Evolutionary conservation across 345 rosid species (phyloP).

Genomic region (Corchorus capsularis): DNA sequence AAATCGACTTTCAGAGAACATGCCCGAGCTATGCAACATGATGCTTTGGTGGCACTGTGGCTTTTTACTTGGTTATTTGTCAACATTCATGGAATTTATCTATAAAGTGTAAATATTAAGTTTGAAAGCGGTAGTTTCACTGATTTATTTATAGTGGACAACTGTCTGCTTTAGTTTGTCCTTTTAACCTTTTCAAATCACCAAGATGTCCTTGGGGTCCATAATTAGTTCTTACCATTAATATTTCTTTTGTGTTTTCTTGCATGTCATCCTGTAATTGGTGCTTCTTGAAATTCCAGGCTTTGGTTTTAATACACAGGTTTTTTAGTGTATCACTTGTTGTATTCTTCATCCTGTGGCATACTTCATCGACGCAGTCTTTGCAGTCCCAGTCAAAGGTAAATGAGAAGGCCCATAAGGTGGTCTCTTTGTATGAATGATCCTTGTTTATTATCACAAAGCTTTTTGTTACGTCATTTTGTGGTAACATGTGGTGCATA

Average conservation of each 20-base stretch:
- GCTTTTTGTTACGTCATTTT: background rate
- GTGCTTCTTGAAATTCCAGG: constrained; percentile 70
- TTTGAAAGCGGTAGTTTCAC: background rate
- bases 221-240: constrained; percentile 1
- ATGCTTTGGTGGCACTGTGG: background rate
- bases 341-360: constrained; percentile 78
- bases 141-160: background rate
- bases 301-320: constrained; percentile 87
- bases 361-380: constrained; percentile 53
- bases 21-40: background rate
- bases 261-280: constrained; percentile 27
- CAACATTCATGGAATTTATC: background rate
- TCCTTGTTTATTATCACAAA: background rate
- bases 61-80: no score
- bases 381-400: constrained; percentile 54
- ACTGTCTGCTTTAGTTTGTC: background rate
- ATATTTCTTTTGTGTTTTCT: background rate
- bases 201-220: background rate
- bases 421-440: background rate
- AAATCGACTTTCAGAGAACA: background rate
- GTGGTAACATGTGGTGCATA: constrained; percentile 7
- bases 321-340: constrained; percentile 85
- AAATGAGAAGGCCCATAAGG: constrained; percentile 10
- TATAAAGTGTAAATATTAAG: background rate
- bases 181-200: background rate